A percentile compares a stretch with the other conserved stretches of the same genome.
Conservation (phyloP, 2,329 filamentous ascomycete species). For the Hysterium pulicare region DNA sequence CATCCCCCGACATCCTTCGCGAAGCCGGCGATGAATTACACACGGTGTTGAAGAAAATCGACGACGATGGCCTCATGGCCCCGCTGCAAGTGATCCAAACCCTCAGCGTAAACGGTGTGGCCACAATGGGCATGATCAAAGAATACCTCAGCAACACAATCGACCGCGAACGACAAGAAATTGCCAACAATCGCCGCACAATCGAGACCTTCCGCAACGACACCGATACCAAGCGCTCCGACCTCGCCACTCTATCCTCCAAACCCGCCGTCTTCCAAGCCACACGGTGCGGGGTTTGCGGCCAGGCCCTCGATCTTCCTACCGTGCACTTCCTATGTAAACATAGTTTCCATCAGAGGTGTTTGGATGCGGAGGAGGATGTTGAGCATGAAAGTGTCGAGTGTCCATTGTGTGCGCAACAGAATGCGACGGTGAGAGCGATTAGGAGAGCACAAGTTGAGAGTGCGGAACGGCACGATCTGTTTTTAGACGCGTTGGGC, state of each 20-base stretch:
- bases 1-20: constrained; percentile 72
- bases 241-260: constrained; percentile 71
- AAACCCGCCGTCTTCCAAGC: constrained; percentile 90
- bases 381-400: constrained; percentile 64
- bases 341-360: constrained; percentile 92
- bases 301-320: constrained; percentile 74
- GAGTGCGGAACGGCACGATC: constrained; percentile 78
- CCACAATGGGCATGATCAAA: constrained; percentile 97
- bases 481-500: constrained; percentile 79
- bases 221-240: constrained; percentile 72
- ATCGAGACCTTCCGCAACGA: constrained; percentile 82
- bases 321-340: constrained; percentile 96
- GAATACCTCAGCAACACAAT: constrained; percentile 87
- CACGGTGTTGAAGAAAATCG: constrained; percentile 77
- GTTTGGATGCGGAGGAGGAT: constrained; percentile 65
- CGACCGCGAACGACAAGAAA: constrained; percentile 81
- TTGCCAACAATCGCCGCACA: constrained; percentile 74
- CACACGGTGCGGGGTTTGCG: constrained; percentile 81
- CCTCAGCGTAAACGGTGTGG: constrained; percentile 72
- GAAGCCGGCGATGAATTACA: constrained; percentile 85
- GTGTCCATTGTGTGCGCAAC: constrained; percentile 79
- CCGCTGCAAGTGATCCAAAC: constrained; percentile 96
- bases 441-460: constrained; percentile 85
- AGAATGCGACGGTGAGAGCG: constrained; percentile 84
- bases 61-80: constrained; percentile 87